Conservation (phyloP, 805 yeast species). For the Lachancea waltii region DNA sequence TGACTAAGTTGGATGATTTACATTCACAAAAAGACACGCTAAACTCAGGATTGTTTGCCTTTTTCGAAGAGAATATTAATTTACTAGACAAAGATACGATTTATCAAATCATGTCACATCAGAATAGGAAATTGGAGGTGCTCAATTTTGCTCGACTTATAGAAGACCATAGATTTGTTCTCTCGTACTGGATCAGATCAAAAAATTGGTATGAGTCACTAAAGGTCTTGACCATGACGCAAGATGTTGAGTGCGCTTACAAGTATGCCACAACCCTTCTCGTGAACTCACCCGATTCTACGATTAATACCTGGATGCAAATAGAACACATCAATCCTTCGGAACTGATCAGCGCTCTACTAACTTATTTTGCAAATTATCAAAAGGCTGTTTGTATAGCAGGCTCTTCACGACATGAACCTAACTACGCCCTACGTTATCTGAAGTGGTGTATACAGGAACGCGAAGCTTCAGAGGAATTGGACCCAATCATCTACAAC, state of each 20-base stretch:
- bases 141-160: conserved; percentile 61
- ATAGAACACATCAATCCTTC: conserved; percentile 47
- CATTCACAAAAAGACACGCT: conserved; percentile 23
- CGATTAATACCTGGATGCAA: conserved; percentile 74
- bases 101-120: conserved; percentile 62
- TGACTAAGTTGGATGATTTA: conserved; percentile 17
- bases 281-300: conserved; percentile 57
- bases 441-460: conserved; percentile 48
- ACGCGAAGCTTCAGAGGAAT: conserved; percentile 23
- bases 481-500: conserved; percentile 54
- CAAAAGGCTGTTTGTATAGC: conserved; percentile 4
- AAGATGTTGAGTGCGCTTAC: conserved; percentile 48
- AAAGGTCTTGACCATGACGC: conserved; percentile 45
- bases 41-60: conserved; percentile 37
- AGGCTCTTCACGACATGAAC: conserved; percentile 22
- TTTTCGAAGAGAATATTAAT: conserved; percentile 43
- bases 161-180: conserved; percentile 61
- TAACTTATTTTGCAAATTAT: conserved; percentile 54
- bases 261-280: conserved; percentile 63
- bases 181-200: conserved; percentile 59
- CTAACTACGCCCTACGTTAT: conserved; percentile 63
- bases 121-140: conserved; percentile 58
- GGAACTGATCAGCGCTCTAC: conserved; percentile 66
- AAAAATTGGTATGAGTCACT: conserved; percentile 73
- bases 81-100: conserved; percentile 59